phyloP scores from a whole-genome alignment of 257 asterid genomes.

The Misopates orontium region DNA sequence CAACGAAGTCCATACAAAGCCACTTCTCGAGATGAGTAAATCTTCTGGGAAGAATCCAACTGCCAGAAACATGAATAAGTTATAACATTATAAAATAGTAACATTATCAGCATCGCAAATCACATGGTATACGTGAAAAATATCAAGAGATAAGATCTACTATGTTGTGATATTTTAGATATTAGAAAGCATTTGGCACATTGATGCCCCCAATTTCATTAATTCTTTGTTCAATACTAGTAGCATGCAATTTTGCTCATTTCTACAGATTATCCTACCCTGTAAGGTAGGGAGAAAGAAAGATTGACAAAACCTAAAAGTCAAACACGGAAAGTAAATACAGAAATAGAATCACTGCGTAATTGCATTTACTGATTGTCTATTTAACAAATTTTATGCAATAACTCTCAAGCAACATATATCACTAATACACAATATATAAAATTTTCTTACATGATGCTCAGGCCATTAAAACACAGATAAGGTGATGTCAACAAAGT shows the following conservation, averaged over 20 bases:
- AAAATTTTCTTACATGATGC: neutral
- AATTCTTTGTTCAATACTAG: conserved; percentile 5
- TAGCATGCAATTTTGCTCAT: neutral
- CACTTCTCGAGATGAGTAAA: conserved; percentile 57
- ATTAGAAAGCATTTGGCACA: conserved; percentile 14
- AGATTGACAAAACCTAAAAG: neutral
- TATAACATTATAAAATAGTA: neutral
- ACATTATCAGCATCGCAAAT: no score
- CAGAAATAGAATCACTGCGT: neutral
- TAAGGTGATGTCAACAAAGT: neutral
- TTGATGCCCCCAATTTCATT: conserved; percentile 18
- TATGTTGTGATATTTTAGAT: conserved; percentile 2
- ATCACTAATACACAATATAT: no score
- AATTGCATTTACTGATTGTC: conserved; percentile 1
- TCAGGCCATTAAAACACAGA: conserved; percentile 12
- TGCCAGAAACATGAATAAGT: conserved; percentile 39
- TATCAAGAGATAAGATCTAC: conserved; percentile 9
- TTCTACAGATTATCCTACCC: conserved; percentile 9
- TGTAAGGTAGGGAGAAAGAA: neutral
- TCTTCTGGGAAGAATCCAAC: conserved; percentile 79
- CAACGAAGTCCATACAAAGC: conserved; percentile 84
- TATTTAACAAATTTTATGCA: neutral
- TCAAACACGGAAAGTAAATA: neutral
- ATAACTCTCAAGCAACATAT: neutral
- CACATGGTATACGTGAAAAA: neutral